Base-by-base conservation (phyloP, 495 filamentous ascomycete species). In the Glutinoglossum americanum region DNA sequence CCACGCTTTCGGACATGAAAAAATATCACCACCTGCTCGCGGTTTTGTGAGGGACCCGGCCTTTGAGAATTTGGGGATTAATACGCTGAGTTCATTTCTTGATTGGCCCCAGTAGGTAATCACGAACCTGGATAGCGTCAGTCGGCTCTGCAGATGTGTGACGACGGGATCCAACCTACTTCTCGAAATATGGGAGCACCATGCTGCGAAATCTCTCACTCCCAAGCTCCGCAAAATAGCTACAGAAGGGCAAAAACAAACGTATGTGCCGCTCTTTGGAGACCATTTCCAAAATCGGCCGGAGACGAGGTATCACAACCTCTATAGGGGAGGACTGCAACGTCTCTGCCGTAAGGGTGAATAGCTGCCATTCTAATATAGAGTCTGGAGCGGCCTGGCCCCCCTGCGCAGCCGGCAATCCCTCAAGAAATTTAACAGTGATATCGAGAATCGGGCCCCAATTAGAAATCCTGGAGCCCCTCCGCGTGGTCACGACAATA, bases 241-340 rank as follows among this genome's bases (percentile, higher is more conserved):
- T 80, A 66, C 85, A 96, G 64, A 95, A 96, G 5, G 79, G 73
- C 51, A 96, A 71, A 67, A 97, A 97, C 37, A 80, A 77, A 55
- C 66, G 65, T 59, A 80, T 77, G 55, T 85, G 73, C 1, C 70
- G 73, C 21, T 81, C 80, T 51, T 72, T 76, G 6, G 79, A 79
- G 59, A 90, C 72, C n/a, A 69, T 66, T 37, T 79, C 74, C 71
- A 81, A 80, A 41, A 86, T 71, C 6, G 75, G 60, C 23, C 78
- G 76, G 37, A 87, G 69, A 37, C 71, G 75, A 9, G 87, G 79
- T 47, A 96, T 77, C 54, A 89, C 71, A 17, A 80, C 76, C 62
- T 94, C 86, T 65, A 94, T 79, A 26, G 89, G 82, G n/a, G 87
- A 79, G 51, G 78, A 73, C 64, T 84, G 79, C 58, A 94, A 73